phyloP scores from a whole-genome alignment of 2,329 filamentous ascomycete genomes.

The Pseudogymnoascus sp. region DNA sequence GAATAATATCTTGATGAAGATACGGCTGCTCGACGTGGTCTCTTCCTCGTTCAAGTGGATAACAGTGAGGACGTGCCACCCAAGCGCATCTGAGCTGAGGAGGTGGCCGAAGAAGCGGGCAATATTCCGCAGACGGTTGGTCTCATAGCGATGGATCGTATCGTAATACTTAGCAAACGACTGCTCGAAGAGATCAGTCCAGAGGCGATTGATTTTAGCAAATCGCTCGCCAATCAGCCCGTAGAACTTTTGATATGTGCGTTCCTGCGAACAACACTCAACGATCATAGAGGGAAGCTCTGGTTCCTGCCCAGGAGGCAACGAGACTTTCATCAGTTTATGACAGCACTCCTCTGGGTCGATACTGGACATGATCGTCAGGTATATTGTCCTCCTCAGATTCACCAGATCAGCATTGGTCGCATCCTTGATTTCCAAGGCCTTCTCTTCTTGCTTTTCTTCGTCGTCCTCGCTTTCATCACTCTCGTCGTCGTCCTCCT shows the following conservation, averaged over 20 bases:
- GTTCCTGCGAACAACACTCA: slow-evolving; percentile 92
- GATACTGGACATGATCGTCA: slow-evolving; percentile 94
- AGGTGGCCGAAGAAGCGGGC: slow-evolving; percentile 91
- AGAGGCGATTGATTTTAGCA: slow-evolving; percentile 89
- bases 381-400: slow-evolving; percentile 84
- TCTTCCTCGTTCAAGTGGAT: slow-evolving; percentile 94
- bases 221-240: slow-evolving; percentile 90
- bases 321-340: slow-evolving; percentile 89
- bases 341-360: slow-evolving; percentile 96
- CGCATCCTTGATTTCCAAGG: slow-evolving; percentile 94
- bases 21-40: slow-evolving; percentile 90
- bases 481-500: slow-evolving; percentile 55
- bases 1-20: slow-evolving; percentile 97
- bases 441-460: slow-evolving; percentile 68
- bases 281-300: slow-evolving; percentile 96
- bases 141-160: slow-evolving; percentile 94
- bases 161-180: slow-evolving; percentile 91
- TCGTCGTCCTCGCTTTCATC: slow-evolving; percentile 62
- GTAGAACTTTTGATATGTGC: slow-evolving; percentile 96
- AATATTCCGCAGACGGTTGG: slow-evolving; percentile 88
- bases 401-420: slow-evolving; percentile 94
- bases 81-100: slow-evolving; percentile 76
- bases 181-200: slow-evolving; percentile 87
- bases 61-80: slow-evolving; percentile 79
- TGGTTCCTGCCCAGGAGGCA: slow-evolving; percentile 76